Evolutionary conservation across 495 filamentous ascomycete genomes (phyloP), one percentile per base, ranked within the genome.

Genomic region (Aspergillus sclerotiicarbonarius): DNA sequence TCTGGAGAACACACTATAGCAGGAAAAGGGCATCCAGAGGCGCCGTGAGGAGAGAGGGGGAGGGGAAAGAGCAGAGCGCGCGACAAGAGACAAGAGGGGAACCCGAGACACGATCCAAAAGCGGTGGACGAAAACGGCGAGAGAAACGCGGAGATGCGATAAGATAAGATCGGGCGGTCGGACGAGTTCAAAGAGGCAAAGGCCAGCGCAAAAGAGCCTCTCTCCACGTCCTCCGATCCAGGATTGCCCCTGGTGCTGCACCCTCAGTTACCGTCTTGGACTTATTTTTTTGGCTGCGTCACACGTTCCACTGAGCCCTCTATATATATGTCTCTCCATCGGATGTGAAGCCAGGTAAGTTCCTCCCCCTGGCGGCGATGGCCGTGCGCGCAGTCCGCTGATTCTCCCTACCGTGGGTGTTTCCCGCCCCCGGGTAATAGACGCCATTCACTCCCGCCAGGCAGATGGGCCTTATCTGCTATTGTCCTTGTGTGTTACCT

Each of bases 111-210:
- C 49, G 21, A 46, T 44, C 30, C 20, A 12, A 29, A 53, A 49
- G 39, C 35, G 44, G 35, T 44, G 18, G 45, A 46, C 32, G 32
- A 41, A 45, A 58, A 43, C 41, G 56, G 51, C 48, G 55, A 57
- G 52, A 54, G 61, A 53, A 60, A 52, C 69, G 71, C 71, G 72
- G 76, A 74, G 74, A 73, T 74, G 66, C 69, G 72, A 75, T 74
- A 77, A 75, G 67, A 72, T 73, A 72, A 74, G 71, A 67, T 67
- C 50, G 53, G 47, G 52, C 56, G 60, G 56, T 59, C 62, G 57
- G 60, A 52, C 56, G 59, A 58, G 47, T 55, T 57, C 45, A 43
- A 61, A 59, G 51, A 46, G 35, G 49, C 50, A 51, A 51, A 62
- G 57, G 44, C 59, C 62, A 63, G 45, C 58, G 60, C 58, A 54